Base-by-base conservation (phyloP, 2,329 filamentous ascomycete genomes). In the Penicillium palitans region DNA sequence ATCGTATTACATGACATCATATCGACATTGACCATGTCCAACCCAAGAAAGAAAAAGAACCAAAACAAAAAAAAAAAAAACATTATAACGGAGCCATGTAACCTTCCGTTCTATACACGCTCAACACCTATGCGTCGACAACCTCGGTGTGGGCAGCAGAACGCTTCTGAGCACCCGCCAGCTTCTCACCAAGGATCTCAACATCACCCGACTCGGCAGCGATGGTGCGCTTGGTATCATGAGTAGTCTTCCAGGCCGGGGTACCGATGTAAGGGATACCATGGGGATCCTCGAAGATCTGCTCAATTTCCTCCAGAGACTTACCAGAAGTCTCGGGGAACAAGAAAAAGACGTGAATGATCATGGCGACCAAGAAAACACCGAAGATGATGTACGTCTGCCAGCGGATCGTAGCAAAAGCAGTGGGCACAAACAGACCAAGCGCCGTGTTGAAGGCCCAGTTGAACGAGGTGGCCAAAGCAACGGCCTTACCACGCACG, bases 371-470 rank as follows among this genome's bases (percentile, higher is more conserved):
- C 70, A 89, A 90, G 79, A 91, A 91, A 17, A 86, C 81, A 13
- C 83, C 90, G 69, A 93, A 93, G 62, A 93, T 80, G 73, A 92
- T 84, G 74, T 92, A 93, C 62, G 86, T 86, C 66, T 83, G 68
- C 76, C 81, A 84, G 60, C 77, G 62, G 67, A 84, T 84, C 68
- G 79, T 84, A 62, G 80, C 79, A 61, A 85, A 85, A 0, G 83
- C 79, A 0, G 82, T 80, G 0, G 83, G 83, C 0, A 84, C 81
- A 66, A 86, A 59, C 35, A 59, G 47, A 51, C 57, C 57, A 24
- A 59, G 47, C n/a, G 57, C 79, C 0, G 81, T 81, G 70, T 88
- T 89, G 78, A 90, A 90, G 13, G 80, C 80, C 85, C 85, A 87
- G 71, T 87, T 87, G 5, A 78, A 78, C 0, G 81, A 80, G 0